These are phyloP conservation scores for Neoboletus magnificus DNA, from an alignment of 768 basidiomycete species.

Conservation along the genomic window DNA sequence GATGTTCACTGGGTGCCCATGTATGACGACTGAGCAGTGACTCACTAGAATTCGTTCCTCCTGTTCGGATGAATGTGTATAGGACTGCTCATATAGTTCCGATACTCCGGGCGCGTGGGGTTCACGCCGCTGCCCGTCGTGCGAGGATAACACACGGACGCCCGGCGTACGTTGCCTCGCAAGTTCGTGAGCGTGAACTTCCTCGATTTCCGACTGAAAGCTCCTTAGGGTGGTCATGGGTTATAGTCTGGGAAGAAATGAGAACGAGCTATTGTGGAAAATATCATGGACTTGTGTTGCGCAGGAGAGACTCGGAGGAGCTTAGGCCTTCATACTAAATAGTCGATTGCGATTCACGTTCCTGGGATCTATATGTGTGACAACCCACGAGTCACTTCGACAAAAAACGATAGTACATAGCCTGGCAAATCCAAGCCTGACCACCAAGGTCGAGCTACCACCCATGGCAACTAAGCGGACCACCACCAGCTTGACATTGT, in stretches of 20 bases:
- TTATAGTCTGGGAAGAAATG: background rate
- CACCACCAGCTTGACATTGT: background rate
- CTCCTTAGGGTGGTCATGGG: slow-evolving; percentile 32
- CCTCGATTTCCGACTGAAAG: slow-evolving; percentile 72
- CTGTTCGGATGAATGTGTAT: slow-evolving; percentile 10
- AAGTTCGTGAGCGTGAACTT: slow-evolving; percentile 66
- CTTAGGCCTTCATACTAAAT: background rate
- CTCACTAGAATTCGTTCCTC: slow-evolving; percentile 19
- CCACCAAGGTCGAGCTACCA: background rate
- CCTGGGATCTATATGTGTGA: background rate
- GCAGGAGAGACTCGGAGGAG: background rate
- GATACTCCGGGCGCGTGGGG: slow-evolving; percentile 8
- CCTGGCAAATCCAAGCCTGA: background rate
- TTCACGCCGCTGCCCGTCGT: slow-evolving; percentile 49
- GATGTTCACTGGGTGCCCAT: background rate
- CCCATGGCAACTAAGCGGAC: background rate
- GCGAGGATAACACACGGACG: slow-evolving; percentile 12
- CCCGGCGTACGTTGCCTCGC: slow-evolving; percentile 51
- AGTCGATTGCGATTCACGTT: background rate
- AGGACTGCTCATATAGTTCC: background rate
- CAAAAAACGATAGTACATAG: background rate
- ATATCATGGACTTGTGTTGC: slow-evolving; percentile 13
- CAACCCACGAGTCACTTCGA: background rate
- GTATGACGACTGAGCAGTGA: background rate
- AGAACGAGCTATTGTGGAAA: background rate